These are phyloP conservation scores for Starmerella asiatica DNA, from an alignment of 805 yeast genomes.

Conservation along the genomic window DNA sequence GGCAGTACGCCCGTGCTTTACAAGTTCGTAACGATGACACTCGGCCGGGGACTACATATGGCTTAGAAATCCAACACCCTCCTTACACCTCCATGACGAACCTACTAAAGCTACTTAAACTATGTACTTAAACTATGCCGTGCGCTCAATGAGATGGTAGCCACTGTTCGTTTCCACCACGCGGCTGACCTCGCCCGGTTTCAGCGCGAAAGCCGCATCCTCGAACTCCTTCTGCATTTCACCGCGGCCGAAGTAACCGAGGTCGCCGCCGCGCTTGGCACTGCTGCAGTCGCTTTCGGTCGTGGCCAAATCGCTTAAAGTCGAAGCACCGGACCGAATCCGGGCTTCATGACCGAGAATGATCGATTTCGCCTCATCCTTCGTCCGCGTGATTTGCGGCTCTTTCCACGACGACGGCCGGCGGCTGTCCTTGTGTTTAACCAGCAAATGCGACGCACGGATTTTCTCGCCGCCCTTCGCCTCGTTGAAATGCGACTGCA, in stretches of 20 bases:
- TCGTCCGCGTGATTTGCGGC: conserved; percentile 56
- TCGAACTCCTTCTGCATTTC: conserved; percentile 95
- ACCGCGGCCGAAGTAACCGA: conserved; percentile 78
- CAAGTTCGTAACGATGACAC: too few relatives aligned
- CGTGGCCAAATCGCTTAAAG: conserved; percentile 58
- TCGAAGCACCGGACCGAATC: conserved; percentile 49
- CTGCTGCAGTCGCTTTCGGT: conserved; percentile 84
- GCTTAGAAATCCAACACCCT: too few relatives aligned
- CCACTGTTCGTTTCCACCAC: conserved; percentile 86
- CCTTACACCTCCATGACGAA: too few relatives aligned
- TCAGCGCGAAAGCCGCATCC: conserved; percentile 65
- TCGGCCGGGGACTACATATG: too few relatives aligned
- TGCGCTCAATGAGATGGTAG: conserved; percentile 74
- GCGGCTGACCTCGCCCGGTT: conserved; percentile 71
- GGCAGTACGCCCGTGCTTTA: too few relatives aligned
- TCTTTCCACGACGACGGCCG: conserved; percentile 88
- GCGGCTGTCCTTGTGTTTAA: conserved; percentile 72
- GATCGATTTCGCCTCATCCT: conserved; percentile 65
- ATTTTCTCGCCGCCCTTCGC: conserved; percentile 34
- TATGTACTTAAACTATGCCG: too few relatives aligned
- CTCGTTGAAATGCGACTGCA: conserved; percentile 28
- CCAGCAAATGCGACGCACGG: conserved; percentile 65
- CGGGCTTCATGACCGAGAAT: conserved; percentile 43
- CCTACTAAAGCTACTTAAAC: too few relatives aligned
- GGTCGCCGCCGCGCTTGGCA: conserved; percentile 77